A percentile compares a stretch with the other conserved stretches of the same genome.
These are phyloP conservation scores for Penicillium cosmopolitanum DNA, from an alignment of 495 filamentous ascomycete species.

Conservation along the genomic window DNA sequence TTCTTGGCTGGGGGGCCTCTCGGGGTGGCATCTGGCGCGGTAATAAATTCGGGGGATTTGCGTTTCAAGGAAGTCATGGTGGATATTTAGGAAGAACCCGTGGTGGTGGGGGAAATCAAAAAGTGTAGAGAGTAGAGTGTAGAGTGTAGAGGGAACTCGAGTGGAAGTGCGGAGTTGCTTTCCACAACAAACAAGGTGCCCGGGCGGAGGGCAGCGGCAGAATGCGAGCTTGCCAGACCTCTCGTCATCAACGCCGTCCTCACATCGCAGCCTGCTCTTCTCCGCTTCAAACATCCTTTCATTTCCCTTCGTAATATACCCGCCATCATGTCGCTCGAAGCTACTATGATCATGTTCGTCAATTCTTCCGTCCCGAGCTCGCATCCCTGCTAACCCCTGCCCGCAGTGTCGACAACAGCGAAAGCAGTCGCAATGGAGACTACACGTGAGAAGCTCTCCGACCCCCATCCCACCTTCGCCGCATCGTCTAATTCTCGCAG, in stretches of 20 bases:
- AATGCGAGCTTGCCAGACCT: conserved; percentile 30
- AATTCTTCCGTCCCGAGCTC: conserved; percentile 22
- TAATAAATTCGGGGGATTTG: conserved; percentile 56
- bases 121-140: not conserved
- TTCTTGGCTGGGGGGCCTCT: conserved; percentile 62
- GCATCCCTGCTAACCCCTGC: conserved; percentile 28
- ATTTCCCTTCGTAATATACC: not conserved
- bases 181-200: conserved; percentile 35
- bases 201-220: conserved; percentile 28
- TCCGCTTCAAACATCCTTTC: conserved; percentile 14
- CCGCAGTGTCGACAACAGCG: conserved; percentile 90
- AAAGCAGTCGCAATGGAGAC: conserved; percentile 96
- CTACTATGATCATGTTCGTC: conserved; percentile 73
- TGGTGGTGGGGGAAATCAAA: not conserved
- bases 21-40: conserved; percentile 45
- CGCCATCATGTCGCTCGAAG: conserved; percentile 71
- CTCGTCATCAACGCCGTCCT: conserved; percentile 26
- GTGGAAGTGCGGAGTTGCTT: conserved; percentile 23
- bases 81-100: conserved; percentile 7
- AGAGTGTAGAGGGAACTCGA: conserved; percentile 13
- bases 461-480: not conserved
- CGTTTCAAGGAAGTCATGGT: conserved; percentile 65
- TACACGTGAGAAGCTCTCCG: conserved; percentile 60
- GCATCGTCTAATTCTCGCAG: conserved; percentile 42
- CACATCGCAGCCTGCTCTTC: conserved; percentile 21